phyloP scores from a whole-genome alignment of 208 protist genomes.

The Trypanosoma scelopori region DNA sequence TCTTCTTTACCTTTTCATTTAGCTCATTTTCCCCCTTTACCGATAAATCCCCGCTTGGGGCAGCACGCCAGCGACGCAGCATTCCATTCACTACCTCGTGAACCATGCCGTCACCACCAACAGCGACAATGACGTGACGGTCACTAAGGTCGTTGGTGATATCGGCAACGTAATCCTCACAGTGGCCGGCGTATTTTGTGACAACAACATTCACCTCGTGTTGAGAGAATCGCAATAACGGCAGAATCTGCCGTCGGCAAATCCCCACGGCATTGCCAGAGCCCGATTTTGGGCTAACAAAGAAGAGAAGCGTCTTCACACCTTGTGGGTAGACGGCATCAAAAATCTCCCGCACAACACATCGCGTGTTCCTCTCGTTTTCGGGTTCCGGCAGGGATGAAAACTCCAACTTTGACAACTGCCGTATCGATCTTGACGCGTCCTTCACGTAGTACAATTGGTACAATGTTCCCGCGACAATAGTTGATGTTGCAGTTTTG shows the following conservation, averaged over 20 bases:
- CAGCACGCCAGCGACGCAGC: slow-evolving; percentile 49
- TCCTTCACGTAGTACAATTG: slow-evolving; percentile 57
- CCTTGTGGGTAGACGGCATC: slow-evolving; percentile 52
- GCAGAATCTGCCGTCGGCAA: slow-evolving; percentile 50
- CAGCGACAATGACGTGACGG: slow-evolving; percentile 54
- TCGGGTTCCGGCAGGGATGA: slow-evolving; percentile 11
- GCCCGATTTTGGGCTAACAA: slow-evolving; percentile 79
- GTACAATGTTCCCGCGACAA: slow-evolving; percentile 23
- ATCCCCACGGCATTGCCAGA: slow-evolving; percentile 60
- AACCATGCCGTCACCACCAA: slow-evolving; percentile 84
- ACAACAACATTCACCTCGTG: slow-evolving; percentile 56
- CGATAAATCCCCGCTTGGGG: slow-evolving; percentile 17
- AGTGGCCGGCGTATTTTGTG: slow-evolving; percentile 68
- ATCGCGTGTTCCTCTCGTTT: slow-evolving; percentile 19
- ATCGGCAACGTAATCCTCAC: slow-evolving; percentile 83
- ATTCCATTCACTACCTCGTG: slow-evolving; percentile 84
- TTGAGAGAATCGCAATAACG: slow-evolving; percentile 69
- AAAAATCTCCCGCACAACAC: slow-evolving; percentile 37
- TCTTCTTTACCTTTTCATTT: not conserved
- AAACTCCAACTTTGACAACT: slow-evolving; percentile 50
- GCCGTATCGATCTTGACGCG: slow-evolving; percentile 35
- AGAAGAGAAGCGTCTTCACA: slow-evolving; percentile 59
- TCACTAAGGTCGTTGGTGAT: slow-evolving; percentile 44
- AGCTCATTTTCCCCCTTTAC: not conserved
- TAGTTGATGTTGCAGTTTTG: not conserved